Base-by-base conservation (phyloP, 768 basidiomycete genomes). In the Trametes sanguinea region DNA sequence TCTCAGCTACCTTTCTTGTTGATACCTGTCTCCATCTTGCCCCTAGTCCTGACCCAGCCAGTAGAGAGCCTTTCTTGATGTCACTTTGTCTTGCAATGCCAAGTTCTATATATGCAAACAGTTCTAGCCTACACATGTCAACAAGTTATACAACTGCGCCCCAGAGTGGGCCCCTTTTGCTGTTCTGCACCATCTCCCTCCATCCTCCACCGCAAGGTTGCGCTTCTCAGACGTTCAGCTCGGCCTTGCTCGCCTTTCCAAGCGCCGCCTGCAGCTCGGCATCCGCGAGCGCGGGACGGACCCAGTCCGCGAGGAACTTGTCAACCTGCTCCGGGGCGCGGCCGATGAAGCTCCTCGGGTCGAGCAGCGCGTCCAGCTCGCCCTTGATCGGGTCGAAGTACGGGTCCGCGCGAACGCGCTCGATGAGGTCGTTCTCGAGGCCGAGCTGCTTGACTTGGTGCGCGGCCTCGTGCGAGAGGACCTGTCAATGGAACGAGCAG, bases 271-370 rank as follows among this genome's bases (percentile, higher is more conserved):
- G 76, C 39, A 86, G 67, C 67, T 89, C 87, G 30, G 73, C 65
- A 33, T 82, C 81, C n/a, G 73, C 79, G 65, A 98, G 75, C 9
- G 88, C 93, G n/a, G 95, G 94, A 55, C 75, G 75, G 22, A 98
- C 94, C 89, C 92, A 95, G 1, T 94, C 90, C 69, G 76, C 81
- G 60, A 98, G 71, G 75, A 99, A 98, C 59, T 73, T 79, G 73
- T 94, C 92, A 11, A 98, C 95, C 79, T 98, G 97, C 73, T 98
- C 86, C 1, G 96, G 94, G 11, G 97, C 97, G 16, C 95, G 82
- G 2, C 97, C 96, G 51, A 97, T 85, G 74, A 98, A 99, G 56
- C 87, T 95, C 65, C 76, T 76, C 32, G 97, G 94, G 51, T 98
- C 88, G 62, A 99, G 79, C 67, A 98, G 75, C 40, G 70, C 75